A percentile compares a stretch with the other conserved stretches of the same genome.
Conservation (phyloP, 2,329 filamentous ascomycete species). For the Aaosphaeria pasadenensis region DNA sequence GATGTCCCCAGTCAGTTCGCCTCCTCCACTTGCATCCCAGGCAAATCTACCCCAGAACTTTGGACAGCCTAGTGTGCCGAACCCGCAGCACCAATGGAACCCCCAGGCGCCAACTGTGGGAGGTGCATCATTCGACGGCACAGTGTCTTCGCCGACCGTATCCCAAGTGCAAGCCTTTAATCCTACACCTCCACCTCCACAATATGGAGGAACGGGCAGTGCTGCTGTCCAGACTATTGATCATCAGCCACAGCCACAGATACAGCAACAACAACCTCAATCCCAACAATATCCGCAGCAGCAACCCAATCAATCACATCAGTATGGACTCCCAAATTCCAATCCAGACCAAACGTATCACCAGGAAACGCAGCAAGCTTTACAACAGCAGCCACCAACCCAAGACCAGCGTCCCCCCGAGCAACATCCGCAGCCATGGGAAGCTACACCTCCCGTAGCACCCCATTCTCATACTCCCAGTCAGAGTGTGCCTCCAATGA, state of each 20-base stretch:
- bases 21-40: constrained; percentile 8
- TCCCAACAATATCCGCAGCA: background rate
- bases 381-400: constrained; percentile 1
- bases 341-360: background rate
- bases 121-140: constrained; percentile 1
- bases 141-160: constrained; percentile 3
- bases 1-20: constrained; percentile 2
- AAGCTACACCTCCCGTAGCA: constrained; percentile 11
- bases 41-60: constrained; percentile 5
- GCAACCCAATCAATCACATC: constrained; percentile 1
- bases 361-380: background rate
- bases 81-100: constrained; percentile 9
- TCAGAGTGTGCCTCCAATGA: constrained; percentile 10
- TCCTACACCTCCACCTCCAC: constrained; percentile 9
- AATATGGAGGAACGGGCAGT: constrained; percentile 3
- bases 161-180: constrained; percentile 8
- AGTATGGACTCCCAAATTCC: background rate
- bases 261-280: constrained; percentile 5
- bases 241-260: constrained; percentile 6
- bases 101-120: constrained; percentile 1
- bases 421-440: constrained; percentile 22
- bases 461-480: constrained; percentile 10
- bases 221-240: constrained; percentile 1
- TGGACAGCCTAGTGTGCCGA: constrained; percentile 3
- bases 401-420: constrained; percentile 6